Percentiles rank a stretch among this genome's conserved stretches.
Evolutionary conservation across 140 eudicot species (phyloP).

Genomic region (Erigeron philadelphicus): DNA sequence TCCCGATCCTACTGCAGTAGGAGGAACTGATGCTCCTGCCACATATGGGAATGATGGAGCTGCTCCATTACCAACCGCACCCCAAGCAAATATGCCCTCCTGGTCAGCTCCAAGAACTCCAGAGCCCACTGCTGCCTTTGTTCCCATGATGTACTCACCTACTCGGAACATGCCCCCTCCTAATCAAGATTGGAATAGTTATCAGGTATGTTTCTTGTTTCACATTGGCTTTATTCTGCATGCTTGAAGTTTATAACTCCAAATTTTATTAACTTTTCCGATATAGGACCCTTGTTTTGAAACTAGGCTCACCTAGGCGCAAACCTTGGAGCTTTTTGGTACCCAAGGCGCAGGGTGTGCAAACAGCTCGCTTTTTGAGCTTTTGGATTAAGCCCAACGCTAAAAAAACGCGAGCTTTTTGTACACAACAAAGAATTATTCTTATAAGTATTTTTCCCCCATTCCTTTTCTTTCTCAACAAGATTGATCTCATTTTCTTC

Average conservation of each 20-base stretch:
- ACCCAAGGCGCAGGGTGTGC: no score
- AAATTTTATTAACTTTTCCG: neutral
- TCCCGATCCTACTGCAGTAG: conserved; percentile 71
- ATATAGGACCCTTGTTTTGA: neutral
- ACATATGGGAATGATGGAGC: conserved; percentile 52
- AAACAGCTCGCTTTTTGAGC: no score
- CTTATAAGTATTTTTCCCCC: neutral
- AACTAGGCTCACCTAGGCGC: no score
- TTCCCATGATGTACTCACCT: conserved; percentile 52
- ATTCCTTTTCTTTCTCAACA: no score
- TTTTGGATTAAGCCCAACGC: no score
- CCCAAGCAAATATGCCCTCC: conserved; percentile 50
- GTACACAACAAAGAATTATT: no score
- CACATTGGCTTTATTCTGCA: conserved; percentile 1
- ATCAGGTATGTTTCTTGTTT: conserved; percentile 45
- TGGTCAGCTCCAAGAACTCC: conserved; percentile 57
- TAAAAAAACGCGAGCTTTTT: no score
- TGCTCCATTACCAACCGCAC: conserved; percentile 30
- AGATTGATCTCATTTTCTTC: no score
- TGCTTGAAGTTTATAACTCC: neutral
- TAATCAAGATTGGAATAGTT: conserved; percentile 62
- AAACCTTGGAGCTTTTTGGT: no score
- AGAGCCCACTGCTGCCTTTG: conserved; percentile 43
- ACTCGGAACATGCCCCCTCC: conserved; percentile 48
- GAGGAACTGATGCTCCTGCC: conserved; percentile 33